Evolutionary conservation across 495 filamentous ascomycete species (phyloP).

Genomic region (Gamarada debralockiae): DNA sequence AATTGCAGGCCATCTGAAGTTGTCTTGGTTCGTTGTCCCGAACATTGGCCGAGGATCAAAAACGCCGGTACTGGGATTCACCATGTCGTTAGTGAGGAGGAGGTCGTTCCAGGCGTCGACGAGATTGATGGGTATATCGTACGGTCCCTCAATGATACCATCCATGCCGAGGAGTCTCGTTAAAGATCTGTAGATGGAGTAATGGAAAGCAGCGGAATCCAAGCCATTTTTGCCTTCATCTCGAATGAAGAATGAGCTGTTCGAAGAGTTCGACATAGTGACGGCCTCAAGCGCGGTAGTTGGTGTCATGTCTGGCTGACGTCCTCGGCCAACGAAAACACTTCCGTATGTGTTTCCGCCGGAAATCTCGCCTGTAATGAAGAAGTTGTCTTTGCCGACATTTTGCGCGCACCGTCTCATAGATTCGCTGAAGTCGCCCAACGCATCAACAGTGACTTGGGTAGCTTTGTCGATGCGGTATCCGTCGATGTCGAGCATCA

Average conservation of each 20-base stretch:
- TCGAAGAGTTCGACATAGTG: neutral
- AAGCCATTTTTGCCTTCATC: neutral
- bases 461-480: constrained; percentile 69
- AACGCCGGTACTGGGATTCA: constrained; percentile 14
- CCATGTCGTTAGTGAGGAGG: neutral
- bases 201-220: neutral
- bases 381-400: neutral
- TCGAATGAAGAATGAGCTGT: neutral
- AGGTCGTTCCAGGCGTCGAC: neutral
- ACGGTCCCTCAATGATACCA: neutral
- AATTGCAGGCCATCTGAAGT: constrained; percentile 70
- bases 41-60: constrained; percentile 66
- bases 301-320: neutral
- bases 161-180: neutral
- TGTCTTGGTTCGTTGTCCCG: constrained; percentile 68
- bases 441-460: constrained; percentile 61
- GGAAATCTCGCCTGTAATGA: neutral
- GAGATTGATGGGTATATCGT: neutral
- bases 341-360: neutral
- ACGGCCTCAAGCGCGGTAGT: neutral
- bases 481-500: constrained; percentile 63
- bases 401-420: neutral
- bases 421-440: neutral
- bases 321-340: neutral
- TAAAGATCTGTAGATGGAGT: neutral